Evolutionary conservation across 2,329 filamentous ascomycete genomes (phyloP).

Genomic region (Tricladium varicosporioides): DNA sequence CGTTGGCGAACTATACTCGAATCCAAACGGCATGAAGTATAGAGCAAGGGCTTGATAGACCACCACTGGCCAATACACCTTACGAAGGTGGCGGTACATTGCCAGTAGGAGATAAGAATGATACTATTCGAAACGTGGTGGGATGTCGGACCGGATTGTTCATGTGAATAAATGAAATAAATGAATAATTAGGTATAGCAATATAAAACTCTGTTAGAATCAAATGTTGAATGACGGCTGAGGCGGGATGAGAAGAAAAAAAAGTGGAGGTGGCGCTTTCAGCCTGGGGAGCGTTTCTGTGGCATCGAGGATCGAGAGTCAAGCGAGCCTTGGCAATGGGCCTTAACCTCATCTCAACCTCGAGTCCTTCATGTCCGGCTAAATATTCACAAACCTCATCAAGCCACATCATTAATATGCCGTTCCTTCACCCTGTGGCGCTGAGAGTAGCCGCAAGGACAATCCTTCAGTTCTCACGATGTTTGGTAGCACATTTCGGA

Average conservation of each 20-base stretch:
- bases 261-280: not conserved
- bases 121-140: not conserved
- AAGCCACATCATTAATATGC: not conserved
- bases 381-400: not conserved
- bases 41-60: not conserved
- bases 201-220: not conserved
- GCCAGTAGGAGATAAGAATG: not conserved
- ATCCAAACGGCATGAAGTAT: not conserved
- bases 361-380: not conserved
- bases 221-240: not conserved
- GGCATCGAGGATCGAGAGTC: not conserved
- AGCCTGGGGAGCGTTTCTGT: not conserved
- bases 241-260: not conserved
- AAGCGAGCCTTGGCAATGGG: not conserved
- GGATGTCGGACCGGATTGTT: not conserved
- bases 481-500: not conserved
- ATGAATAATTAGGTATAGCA: not conserved
- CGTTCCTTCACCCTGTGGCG: not conserved
- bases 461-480: not conserved
- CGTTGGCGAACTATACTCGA: too few relatives aligned
- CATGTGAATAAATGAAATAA: not conserved
- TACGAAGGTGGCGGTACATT: too few relatives aligned
- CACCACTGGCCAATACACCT: too few relatives aligned
- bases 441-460: not conserved
- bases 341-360: not conserved